Conservation (phyloP, 2,329 filamentous ascomycete genomes). For the Ophiocordyceps camponoti-saundersi region DNA sequence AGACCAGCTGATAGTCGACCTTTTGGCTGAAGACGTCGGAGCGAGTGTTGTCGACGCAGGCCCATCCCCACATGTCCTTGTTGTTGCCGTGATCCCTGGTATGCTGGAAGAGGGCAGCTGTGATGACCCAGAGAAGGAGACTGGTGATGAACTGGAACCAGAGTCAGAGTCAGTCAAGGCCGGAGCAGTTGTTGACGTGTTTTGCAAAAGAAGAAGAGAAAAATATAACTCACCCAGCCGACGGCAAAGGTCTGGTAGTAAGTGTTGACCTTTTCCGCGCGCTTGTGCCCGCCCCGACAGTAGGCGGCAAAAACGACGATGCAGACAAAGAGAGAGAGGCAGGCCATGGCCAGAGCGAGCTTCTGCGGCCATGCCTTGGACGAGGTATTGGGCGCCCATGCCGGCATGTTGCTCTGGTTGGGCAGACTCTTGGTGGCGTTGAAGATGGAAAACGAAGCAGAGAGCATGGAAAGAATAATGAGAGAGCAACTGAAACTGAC, state of each 20-base stretch:
- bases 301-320: conserved; percentile 71
- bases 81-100: conserved; percentile 51
- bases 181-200: too few relatives aligned
- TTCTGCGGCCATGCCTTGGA: conserved; percentile 65
- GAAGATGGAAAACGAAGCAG: conserved; percentile 82
- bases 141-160: conserved; percentile 57
- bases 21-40: conserved; percentile 60
- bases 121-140: conserved; percentile 80
- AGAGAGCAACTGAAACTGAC: conserved; percentile 95
- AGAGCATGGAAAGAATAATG: conserved; percentile 82
- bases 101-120: conserved; percentile 69
- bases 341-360: conserved; percentile 61
- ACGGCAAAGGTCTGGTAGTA: conserved; percentile 95
- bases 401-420: conserved; percentile 59
- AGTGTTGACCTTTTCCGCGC: conserved; percentile 81
- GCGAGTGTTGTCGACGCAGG: conserved; percentile 80
- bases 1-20: conserved; percentile 78
- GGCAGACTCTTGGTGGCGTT: conserved; percentile 66
- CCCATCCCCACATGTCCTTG: conserved; percentile 95
- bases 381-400: conserved; percentile 68
- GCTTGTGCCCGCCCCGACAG: conserved; percentile 70
- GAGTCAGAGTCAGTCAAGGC: not conserved
- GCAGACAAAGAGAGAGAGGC: conserved; percentile 64
- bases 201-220: not conserved
- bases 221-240: conserved; percentile 37